Base-by-base conservation (phyloP, 1,139 yeast genomes). In the Tardiomyces blankii region DNA sequence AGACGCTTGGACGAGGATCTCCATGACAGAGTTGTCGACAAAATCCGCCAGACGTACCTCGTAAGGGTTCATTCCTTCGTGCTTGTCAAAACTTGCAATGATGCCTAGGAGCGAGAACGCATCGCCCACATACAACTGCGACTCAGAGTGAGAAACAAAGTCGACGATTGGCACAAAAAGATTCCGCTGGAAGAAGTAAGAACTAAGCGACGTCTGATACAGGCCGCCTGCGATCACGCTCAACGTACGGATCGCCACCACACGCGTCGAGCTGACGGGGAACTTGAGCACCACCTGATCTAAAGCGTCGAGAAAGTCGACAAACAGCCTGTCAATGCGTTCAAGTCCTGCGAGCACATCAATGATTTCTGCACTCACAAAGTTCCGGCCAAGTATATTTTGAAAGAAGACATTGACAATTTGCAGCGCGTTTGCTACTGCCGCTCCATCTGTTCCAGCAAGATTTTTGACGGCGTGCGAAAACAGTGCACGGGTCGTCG, bases 51-150 rank as follows among this genome's bases (percentile, higher is more conserved):
- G 54, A 13, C 70, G 56, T 18, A 61, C 59, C 40, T 56, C 60
- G 47, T 68, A 67, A 0, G 68, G 67, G 44, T 65, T 64, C 33
- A 52, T 51, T 18, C 66, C 63, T 42, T 65, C 69, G 39, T 62
- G 53, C 45, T 59, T 61, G 51, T 65, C 66, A 44, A 64, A 58
- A 42, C 61, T 61, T 2, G 70, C 63, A 16, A 68, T 51, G 2
- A 66, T 51, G 2, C 71, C 72, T 9, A 68, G 53, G 19, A 66
- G 52, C 2, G 59, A 49, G 41, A 67, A 58, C 1, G 71, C 72
- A 44, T 62, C 62, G 7, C 63, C 64, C 38, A 62, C 51, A 51
- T 54, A 54, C 14, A 52, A 48, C 13, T 30, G 35, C n/a, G 35
- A 30, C 35, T 30, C 35, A 3, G 35, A 58, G 2, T 57, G 54